Conservation (phyloP, 179 eudicot species). For the Beta macrorhiza region DNA sequence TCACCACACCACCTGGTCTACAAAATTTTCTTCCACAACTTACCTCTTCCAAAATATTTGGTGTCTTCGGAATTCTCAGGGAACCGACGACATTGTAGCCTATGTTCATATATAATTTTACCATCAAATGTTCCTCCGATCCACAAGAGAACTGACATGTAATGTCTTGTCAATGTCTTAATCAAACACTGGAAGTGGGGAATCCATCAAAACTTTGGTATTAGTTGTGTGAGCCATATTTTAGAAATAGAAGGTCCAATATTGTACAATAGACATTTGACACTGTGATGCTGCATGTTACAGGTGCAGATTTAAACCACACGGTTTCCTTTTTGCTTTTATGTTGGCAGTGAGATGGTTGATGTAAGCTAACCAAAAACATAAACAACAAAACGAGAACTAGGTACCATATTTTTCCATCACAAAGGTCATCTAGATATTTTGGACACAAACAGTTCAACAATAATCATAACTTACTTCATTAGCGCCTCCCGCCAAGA, state of each 20-base stretch:
- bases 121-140: background rate
- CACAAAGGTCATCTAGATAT: background rate
- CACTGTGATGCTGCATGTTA: background rate
- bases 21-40: background rate
- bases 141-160: background rate
- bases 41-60: background rate
- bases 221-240: too few relatives aligned
- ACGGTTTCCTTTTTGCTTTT: background rate
- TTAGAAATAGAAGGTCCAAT: too few relatives aligned
- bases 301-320: background rate
- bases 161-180: background rate
- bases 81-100: background rate
- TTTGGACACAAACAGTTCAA: constrained; percentile 7
- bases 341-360: background rate
- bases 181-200: background rate
- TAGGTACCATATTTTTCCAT: background rate
- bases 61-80: background rate
- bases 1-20: background rate
- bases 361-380: background rate
- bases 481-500: constrained; percentile 82
- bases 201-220: background rate
- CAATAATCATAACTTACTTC: constrained; percentile 48
- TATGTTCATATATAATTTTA: background rate
- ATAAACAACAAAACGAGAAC: background rate
- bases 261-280: background rate